Base-by-base conservation (phyloP, 345 rosid species). In the Cardiospermum halicacabum region DNA sequence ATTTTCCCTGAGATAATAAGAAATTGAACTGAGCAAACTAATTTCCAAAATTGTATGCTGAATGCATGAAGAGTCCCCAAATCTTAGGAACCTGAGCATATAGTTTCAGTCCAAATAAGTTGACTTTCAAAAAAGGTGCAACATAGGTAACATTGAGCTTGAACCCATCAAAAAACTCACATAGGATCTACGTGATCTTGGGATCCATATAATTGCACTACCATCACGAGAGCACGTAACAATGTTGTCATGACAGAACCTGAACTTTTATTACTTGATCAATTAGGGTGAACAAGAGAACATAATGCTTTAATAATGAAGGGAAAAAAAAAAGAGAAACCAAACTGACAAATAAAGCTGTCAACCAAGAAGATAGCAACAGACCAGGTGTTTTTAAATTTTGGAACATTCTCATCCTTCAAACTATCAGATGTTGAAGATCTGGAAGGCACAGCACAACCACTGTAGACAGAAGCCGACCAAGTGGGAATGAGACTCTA, bases 171-270 rank as follows among this genome's bases (percentile, higher is more conserved):
- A 60, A n/a, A 56, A 32, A 77, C 89, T 83, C 76, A 91, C 99
- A 84, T 91, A 83, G 65, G 79, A 84, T 85, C 89, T 84, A 60
- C 96, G 99, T 56, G 91, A 83, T 77, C 81, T 84, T 62, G 96
- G 95, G 68, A 83, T 89, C 97, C 97, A 94, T 59, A 94, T 94
- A 62, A 91, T 94, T 82, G 99, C 99, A 84, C 99, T 94, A 58
- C 99, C 99, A 78, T 94, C 99, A 66, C 97, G 96, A 78, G 99
- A 94, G 70, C 99, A 94, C 26, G 99, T 94, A 60, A 94, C 97
- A 43, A 94, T 91, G 83, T 86, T 85, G 81, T 91, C 96, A 69
- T 89, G 97, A 73, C 91, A 89, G 74, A 85, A 89, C 99, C 99
- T 94, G 68, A 53, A 68, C 49, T 58, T 56, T 31, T 12, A 47